Percentiles rank a stretch among this genome's conserved stretches.
These are phyloP conservation scores for Coemansia sp. DNA, from an alignment of 192 early-diverging fungal genomes.

Conservation along the genomic window DNA sequence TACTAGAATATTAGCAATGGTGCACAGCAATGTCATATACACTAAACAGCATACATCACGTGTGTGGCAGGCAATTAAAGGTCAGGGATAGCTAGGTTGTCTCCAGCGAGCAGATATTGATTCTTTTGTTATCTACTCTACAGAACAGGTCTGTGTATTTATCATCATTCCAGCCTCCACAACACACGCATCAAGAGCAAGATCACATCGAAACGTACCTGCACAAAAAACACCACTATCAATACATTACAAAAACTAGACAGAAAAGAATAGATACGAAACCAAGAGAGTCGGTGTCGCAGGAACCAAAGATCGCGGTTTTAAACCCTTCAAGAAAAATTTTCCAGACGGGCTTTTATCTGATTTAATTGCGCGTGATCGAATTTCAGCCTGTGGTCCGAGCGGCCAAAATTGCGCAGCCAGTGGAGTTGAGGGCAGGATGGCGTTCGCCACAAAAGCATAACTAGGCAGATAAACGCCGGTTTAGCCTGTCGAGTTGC, in stretches of 20 bases:
- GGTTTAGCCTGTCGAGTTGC: constrained; percentile 29
- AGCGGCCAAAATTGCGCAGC: background rate
- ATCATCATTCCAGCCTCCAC: constrained; percentile 31
- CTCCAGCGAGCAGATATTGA: constrained; percentile 40
- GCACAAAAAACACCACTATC: constrained; percentile 1
- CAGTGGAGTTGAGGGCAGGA: background rate
- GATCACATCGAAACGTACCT: constrained; percentile 13
- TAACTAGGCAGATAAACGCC: background rate
- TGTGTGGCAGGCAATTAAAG: background rate
- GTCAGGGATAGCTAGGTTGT: constrained; percentile 39
- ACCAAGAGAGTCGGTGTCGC: background rate
- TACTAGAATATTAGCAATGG: background rate
- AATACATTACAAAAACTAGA: background rate
- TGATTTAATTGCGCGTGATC: background rate
- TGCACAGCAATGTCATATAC: background rate
- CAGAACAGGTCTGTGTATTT: constrained; percentile 55
- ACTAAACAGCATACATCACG: background rate
- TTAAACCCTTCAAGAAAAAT: background rate
- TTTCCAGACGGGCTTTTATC: background rate
- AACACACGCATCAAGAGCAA: background rate
- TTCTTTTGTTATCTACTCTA: constrained; percentile 40
- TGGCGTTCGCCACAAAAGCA: background rate
- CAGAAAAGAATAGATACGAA: constrained; percentile 4
- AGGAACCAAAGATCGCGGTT: background rate
- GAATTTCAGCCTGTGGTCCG: constrained; percentile 1